Base-by-base conservation (phyloP, 176 grass and related monocot genomes). In the Aegilops umbellulata region DNA sequence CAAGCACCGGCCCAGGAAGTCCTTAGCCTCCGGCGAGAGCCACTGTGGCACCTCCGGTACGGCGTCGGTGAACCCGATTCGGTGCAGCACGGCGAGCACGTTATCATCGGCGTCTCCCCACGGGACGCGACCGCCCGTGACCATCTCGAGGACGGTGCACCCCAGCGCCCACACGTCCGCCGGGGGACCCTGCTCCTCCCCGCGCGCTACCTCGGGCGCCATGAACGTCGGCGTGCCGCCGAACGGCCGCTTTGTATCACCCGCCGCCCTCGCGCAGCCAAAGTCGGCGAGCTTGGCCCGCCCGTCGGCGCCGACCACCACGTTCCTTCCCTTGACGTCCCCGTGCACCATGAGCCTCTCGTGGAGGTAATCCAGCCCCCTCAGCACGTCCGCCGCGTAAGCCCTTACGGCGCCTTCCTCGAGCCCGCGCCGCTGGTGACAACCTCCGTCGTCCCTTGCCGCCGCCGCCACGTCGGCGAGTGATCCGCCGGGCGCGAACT, bases 151-250 rank as follows among this genome's bases (percentile, higher is more conserved):
- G 55, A 85, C 15, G 0, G 70, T 90, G 79, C 93, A 95, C 1
- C 86, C 90, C 0, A 90, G 82, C 0, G 90, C 86, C 90, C 91
- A 93, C 10, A 95, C 89, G 58, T 93, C 88, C 29, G 88, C 93
- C 0, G 86, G 23, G 2, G 39, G 87, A 11, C 89, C 76, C 58
- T 89, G 88, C 83, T 87, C 84, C 38, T 93, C 86, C 12, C 86
- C 91, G 24, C 94, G 84, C 6, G 86, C 88, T 2, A 91, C 94
- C 74, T 95, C 94, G 2, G 93, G 90, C 20, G 90, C 87, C 93
- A 94, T 90, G 78, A 92, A 90, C 83, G 82, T 67, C 57, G 82
- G 88, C 8, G 88, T 92, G 5, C 90, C 90, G 1, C 69, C 81
- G 53, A 89, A 17, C 1, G 11, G 42, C 39, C 27, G 16, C 22